Percentiles rank a stretch among this genome's conserved stretches.
These are phyloP conservation scores for Lophiostoma macrostomum DNA, from an alignment of 495 filamentous ascomycete genomes.

Conservation along the genomic window DNA sequence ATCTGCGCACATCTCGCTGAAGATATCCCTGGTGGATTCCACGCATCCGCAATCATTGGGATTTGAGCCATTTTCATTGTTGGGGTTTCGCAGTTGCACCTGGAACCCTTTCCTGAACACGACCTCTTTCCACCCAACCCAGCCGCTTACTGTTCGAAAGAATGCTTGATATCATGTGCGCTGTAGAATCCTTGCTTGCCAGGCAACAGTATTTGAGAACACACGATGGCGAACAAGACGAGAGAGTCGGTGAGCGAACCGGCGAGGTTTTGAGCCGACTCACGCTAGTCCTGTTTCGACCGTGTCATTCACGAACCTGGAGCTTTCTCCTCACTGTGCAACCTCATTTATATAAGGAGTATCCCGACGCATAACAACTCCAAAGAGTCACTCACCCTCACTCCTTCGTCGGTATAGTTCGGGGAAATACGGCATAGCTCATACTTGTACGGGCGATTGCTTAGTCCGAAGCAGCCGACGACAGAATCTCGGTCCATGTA, in stretches of 20 bases:
- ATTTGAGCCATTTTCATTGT: constrained; percentile 14
- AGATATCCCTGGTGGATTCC: background rate
- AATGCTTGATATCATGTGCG: constrained; percentile 12
- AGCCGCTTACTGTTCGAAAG: background rate
- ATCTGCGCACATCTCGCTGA: constrained; percentile 13
- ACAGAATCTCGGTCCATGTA: too few species aligned
- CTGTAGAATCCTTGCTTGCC: background rate
- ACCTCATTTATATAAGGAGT: too few species aligned
- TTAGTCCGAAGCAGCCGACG: too few species aligned
- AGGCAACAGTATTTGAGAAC: background rate
- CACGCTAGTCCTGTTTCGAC: too few species aligned
- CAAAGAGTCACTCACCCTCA: too few species aligned
- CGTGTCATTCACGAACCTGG: too few species aligned
- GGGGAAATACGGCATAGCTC: too few species aligned
- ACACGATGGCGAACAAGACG: background rate
- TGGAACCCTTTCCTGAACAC: background rate
- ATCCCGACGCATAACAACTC: too few species aligned
- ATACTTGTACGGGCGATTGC: too few species aligned
- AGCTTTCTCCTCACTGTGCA: too few species aligned
- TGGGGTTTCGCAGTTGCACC: background rate
- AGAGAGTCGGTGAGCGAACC: constrained; percentile 5
- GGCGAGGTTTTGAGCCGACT: too few species aligned
- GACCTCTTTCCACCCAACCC: constrained; percentile 15
- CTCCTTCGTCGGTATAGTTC: too few species aligned
- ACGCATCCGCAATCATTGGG: constrained; percentile 1